Evolutionary conservation across 148 eudicot species (phyloP), one percentile per base, ranked within the genome.

Genomic region (Silene conica): DNA sequence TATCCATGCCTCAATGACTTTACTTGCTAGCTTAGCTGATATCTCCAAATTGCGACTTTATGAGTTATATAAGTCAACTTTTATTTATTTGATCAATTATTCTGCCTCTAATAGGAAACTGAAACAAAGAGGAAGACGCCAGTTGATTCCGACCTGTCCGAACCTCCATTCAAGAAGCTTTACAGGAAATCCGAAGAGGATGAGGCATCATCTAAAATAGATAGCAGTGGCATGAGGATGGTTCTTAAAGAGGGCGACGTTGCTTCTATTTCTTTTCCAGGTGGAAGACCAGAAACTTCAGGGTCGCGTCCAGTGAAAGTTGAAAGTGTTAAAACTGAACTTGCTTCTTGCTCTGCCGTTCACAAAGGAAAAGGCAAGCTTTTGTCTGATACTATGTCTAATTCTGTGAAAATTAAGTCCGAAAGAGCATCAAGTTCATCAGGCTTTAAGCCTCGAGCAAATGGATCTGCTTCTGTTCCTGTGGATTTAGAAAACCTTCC

Each of bases 111-210:
- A 23, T 64, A 83, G 87, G 62, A 52, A 75, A 80, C 63, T 72
- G 84, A 71, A 61, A 72, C 43, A 61, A 78, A 83, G 68, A 75
- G 74, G 80, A 73, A 77, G 60, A 73, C 58, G 70, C 68, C 18
- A 18, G 28, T 68, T 75, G 77, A 55, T 72, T 1, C 26, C 63
- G 73, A 77, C 58, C 69, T 16, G 11, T 67, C 62, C 19, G 86
- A 76, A 66, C 78, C 80, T 65, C 87, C 83, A 31, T 34, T 56
- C 8, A 86, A 86, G 70, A 88, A 83, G 75, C 41, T 25, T 43
- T 77, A 67, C 45, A 20, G 60, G 76, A 81, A 34, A 34, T 62
- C n/a, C 45, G 81, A 76, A 31, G 82, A 71, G 60, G 83, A 80
- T 76, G 77, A 85, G 48, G 85, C 68, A 69, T 80, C 88, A 38